Percentiles rank a stretch among this genome's conserved stretches.
Evolutionary conservation across 345 rosid species (phyloP).

Genomic region (Fremontodendron californicum): DNA sequence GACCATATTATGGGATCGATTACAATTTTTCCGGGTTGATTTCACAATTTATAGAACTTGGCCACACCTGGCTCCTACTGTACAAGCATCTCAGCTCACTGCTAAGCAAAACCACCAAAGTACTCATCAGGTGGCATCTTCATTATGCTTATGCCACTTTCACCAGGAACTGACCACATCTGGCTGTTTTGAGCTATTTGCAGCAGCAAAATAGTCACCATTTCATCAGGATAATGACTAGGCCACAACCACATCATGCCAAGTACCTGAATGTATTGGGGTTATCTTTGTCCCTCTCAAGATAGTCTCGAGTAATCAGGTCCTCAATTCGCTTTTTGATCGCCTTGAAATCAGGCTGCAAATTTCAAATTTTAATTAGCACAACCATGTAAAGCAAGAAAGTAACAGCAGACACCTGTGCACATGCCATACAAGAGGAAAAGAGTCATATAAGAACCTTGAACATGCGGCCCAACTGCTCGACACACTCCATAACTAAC

Average conservation of each 20-base stretch:
- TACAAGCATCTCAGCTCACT: conserved; percentile 30
- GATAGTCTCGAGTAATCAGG: conserved; percentile 59
- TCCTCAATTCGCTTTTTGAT: conserved; percentile 79
- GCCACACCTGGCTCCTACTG: conserved; percentile 32
- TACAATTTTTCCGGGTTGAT: conserved; percentile 22
- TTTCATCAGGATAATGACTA: conserved; percentile 10
- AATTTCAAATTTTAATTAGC: conserved; percentile 6
- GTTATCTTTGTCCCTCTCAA: conserved; percentile 16
- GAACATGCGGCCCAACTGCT: conserved; percentile 39
- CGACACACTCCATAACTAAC: conserved; percentile 44
- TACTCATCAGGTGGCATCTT: conserved; percentile 17
- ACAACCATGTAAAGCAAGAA: background rate
- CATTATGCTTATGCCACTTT: conserved; percentile 19
- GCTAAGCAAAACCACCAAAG: conserved; percentile 20
- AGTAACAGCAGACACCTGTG: background rate
- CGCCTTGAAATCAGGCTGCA: conserved; percentile 78
- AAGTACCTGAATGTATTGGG: conserved; percentile 43
- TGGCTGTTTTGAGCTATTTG: conserved; percentile 5
- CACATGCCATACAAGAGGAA: background rate
- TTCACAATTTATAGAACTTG: conserved; percentile 16
- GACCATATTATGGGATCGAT: conserved; percentile 20
- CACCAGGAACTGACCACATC: background rate
- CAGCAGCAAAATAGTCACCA: conserved; percentile 13
- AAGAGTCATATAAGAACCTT: conserved; percentile 32
- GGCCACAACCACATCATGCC: conserved; percentile 34